Evolutionary conservation across 331 rosid genomes (phyloP).

Genomic region (Saraca asoca): DNA sequence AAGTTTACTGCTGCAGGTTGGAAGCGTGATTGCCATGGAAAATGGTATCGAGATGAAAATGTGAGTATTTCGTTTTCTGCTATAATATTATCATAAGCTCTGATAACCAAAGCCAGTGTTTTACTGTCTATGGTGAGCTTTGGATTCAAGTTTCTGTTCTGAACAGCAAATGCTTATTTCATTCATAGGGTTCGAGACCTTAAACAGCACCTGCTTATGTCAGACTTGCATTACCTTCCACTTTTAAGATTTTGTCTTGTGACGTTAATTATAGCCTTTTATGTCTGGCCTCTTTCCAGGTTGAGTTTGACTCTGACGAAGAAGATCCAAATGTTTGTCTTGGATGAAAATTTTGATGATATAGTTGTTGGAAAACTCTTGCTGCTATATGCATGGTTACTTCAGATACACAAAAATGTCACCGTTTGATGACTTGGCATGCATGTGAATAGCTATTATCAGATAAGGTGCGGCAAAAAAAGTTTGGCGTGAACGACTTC

Average conservation of each 20-base stretch:
- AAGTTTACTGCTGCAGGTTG: constrained; percentile 52
- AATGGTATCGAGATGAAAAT: constrained; percentile 51
- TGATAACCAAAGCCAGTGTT: neutral
- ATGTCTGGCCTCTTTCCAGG: constrained; percentile 35
- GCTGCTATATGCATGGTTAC: constrained; percentile 6
- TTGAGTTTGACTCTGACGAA: constrained; percentile 54
- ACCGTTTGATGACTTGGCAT: neutral
- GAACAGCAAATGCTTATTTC: constrained; percentile 15
- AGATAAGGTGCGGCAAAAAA: constrained; percentile 13
- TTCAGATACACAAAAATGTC: constrained; percentile 3
- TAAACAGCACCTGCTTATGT: neutral
- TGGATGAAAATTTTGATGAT: constrained; percentile 35
- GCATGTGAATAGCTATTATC: neutral
- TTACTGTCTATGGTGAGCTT: neutral
- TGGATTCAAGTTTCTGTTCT: neutral
- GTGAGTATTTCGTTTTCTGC: constrained; percentile 29
- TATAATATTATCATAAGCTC: neutral
- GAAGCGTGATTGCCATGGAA: constrained; percentile 49
- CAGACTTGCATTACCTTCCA: neutral
- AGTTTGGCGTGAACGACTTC: neutral
- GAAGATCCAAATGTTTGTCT: constrained; percentile 51
- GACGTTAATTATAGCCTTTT: constrained; percentile 7
- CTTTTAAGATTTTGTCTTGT: neutral
- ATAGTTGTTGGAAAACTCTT: constrained; percentile 14
- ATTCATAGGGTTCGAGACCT: neutral